Base-by-base conservation (phyloP, 805 yeast species). In the Metschnikowia lachancei region DNA sequence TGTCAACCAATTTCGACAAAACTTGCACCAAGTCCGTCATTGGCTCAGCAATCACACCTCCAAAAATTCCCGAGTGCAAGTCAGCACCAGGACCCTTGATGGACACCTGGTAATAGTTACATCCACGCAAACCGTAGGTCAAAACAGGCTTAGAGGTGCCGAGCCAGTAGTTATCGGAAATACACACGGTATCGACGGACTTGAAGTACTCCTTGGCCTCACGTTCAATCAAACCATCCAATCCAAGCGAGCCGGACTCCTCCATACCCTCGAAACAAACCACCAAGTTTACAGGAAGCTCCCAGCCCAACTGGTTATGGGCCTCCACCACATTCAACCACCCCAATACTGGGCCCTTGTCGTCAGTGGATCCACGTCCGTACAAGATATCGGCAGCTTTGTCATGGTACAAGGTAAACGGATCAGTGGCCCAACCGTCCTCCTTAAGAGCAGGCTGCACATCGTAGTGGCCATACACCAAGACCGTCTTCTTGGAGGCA, bases 231-330 rank as follows among this genome's bases (percentile, higher is more conserved):
- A 94, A 78, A 30, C 74, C 82, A 57, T 92, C 99, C 54, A 94
- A 78, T 30, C 98, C 98, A 41, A 88, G 69, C 29, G 97, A 89
- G 19, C 99, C 99, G 53, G 91, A 83, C 72, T 94, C 99, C 72
- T 94, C 99, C 99, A 94, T 94, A 51, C 99, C 98, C 72, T 94
- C 99, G 61, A 94, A 94, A 69, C 97, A 89, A 64, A 87, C 85
- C 41, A 90, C 79, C 58, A 94, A 70, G 72, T 94, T 94, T 52
- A 94, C 97, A 16, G 99, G 99, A 48, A 94, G 76, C 53, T 91
- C 97, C 61, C 87, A 62, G 17, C 88, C 90, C 47, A 88, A 78
- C 56, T 82, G 86, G 47, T 77, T 82, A 70, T 94, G 97, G 13
- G 99, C 97, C 70, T 91, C 86, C 36, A 94, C 76, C 34, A 83